Base-by-base conservation (phyloP, 257 asterid species). In the Solanum virginianum region DNA sequence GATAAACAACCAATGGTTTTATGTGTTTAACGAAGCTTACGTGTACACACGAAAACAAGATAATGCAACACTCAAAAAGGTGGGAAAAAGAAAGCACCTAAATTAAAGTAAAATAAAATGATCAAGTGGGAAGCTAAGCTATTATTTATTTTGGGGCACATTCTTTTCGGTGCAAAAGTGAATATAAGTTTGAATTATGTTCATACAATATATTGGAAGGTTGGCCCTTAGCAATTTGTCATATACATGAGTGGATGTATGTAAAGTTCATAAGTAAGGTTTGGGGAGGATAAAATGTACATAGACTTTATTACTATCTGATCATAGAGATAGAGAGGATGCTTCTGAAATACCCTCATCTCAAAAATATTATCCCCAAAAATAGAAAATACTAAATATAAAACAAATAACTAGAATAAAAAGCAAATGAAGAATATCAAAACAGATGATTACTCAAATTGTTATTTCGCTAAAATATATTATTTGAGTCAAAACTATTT, bases 111-210 rank as follows among this genome's bases (percentile, higher is more conserved):
- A 62, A 62, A 43, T 62, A 63, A 59, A 60, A 82, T 59, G 72
- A 51, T 59, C 62, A 82, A 57, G 74, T 41, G 85, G 72, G 26
- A 62, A 41, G 45, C 15, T 62, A 62, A 41, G 45, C 15, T 62
- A 82, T 81, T 41, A 59, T 81, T 24, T 16, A 81, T 36, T 10
- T 20, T 43, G 63, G 63, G 87, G 60, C 45, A 87, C 82, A 89
- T 90, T 86, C 92, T 91, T 94, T 94, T 92, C 93, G 94, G 94
- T 94, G 97, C 92, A 93, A 91, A 90, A 91, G 88, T 70, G 83
- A 82, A 83, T 85, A 79, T 83, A 51, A 59, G 80, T 11, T 20
- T 68, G 85, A 77, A 80, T 59, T 57, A 10, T 41, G 16, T 53
- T 39, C 29, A 22, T 53, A 56, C 75, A 60, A 15, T 26, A 51